Evolutionary conservation across 1,139 yeast species (phyloP).

Genomic region (Ogataea hybrid): DNA sequence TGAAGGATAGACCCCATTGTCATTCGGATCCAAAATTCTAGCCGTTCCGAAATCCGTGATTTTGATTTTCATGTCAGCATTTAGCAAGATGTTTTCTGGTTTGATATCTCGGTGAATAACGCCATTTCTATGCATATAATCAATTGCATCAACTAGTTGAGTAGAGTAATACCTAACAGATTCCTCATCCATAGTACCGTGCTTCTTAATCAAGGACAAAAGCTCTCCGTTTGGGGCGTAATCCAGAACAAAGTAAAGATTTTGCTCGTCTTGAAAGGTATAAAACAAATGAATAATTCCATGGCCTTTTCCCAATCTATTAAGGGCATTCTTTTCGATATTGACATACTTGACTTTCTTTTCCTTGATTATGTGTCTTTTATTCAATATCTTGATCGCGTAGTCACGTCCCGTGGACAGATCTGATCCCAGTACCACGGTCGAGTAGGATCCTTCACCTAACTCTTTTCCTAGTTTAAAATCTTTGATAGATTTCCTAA

Average conservation of each 20-base stretch:
- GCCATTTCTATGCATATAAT: conserved; percentile 78
- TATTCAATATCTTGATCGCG: conserved; percentile 74
- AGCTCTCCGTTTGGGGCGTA: conserved; percentile 82
- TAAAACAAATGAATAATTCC: conserved; percentile 72
- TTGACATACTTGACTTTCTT: conserved; percentile 78
- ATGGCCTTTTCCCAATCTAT: conserved; percentile 63
- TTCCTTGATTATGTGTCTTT: conserved; percentile 72
- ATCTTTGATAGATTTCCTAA: conserved; percentile 58
- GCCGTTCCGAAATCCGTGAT: conserved; percentile 99
- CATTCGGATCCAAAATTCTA: conserved; percentile 59
- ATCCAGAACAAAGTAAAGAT: conserved; percentile 71
- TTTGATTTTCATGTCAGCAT: conserved; percentile 75
- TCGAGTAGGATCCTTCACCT: conserved; percentile 83
- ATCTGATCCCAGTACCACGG: conserved; percentile 70
- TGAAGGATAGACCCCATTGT: conserved; percentile 47
- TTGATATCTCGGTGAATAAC: conserved; percentile 92
- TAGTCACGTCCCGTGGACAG: conserved; percentile 52
- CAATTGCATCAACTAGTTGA: conserved; percentile 85
- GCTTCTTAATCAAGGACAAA: conserved; percentile 55
- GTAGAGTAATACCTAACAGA: conserved; percentile 52
- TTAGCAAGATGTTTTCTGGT: conserved; percentile 89
- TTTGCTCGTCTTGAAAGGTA: conserved; percentile 75
- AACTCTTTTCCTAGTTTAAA: conserved; percentile 69
- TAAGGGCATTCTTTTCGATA: conserved; percentile 73
- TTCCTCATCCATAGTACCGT: conserved; percentile 54